Evolutionary conservation across 1,139 yeast genomes (phyloP).

Genomic region (Zygoascus hellenicus): DNA sequence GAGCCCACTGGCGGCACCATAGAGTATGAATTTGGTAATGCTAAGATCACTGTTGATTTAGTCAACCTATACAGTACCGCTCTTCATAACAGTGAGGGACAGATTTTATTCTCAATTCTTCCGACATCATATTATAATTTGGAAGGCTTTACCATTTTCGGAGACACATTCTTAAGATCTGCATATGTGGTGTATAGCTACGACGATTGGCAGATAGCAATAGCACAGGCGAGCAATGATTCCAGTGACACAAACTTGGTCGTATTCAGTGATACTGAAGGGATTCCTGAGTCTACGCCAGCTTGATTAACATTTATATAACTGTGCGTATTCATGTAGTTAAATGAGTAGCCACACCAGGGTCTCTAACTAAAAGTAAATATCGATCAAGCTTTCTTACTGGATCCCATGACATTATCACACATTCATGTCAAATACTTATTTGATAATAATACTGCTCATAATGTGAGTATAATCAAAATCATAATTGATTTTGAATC

Average conservation of each 20-base stretch:
- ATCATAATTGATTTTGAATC: too few relatives aligned
- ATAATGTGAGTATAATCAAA: too few relatives aligned
- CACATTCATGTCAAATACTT: too few relatives aligned
- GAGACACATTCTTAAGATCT: constrained; percentile 61
- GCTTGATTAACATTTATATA: too few relatives aligned
- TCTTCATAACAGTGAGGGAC: constrained; percentile 15
- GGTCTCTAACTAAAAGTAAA: too few relatives aligned
- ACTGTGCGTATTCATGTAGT: too few relatives aligned
- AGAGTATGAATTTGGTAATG: background rate
- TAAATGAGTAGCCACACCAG: too few relatives aligned
- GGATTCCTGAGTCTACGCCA: too few relatives aligned
- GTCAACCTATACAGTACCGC: constrained; percentile 10
- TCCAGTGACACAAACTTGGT: constrained; percentile 22
- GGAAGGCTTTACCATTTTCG: constrained; percentile 37
- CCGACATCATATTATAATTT: background rate
- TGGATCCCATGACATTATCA: too few relatives aligned
- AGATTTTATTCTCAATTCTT: background rate
- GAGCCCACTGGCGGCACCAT: constrained; percentile 20
- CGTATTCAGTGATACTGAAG: constrained; percentile 14
- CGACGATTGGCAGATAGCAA: constrained; percentile 51
- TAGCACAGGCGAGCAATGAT: constrained; percentile 50
- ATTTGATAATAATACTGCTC: too few relatives aligned
- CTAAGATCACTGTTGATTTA: background rate
- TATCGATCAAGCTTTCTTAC: too few relatives aligned
- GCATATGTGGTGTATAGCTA: constrained; percentile 70